phyloP scores from a whole-genome alignment of 2,329 filamentous ascomycete genomes.

The Pseudopyrenochaeta lycopersici region DNA sequence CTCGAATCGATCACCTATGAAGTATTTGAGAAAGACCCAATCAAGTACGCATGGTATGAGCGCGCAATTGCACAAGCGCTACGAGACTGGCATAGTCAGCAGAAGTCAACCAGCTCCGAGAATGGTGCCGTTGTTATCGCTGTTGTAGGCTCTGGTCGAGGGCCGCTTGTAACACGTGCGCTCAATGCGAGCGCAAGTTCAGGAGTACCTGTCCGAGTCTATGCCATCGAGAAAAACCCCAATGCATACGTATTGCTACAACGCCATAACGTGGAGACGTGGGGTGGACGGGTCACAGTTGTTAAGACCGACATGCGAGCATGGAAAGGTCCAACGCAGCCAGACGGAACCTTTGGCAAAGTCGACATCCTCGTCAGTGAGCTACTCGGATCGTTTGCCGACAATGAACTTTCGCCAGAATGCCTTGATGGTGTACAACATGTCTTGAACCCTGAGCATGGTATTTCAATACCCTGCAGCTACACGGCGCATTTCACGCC shows the following conservation, averaged over 20 bases:
- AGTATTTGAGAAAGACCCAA: conserved; percentile 96
- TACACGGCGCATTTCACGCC: conserved; percentile 96
- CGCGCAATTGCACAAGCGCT: conserved; percentile 82
- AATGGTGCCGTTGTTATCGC: conserved; percentile 81
- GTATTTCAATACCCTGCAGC: conserved; percentile 91
- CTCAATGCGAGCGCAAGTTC: conserved; percentile 80
- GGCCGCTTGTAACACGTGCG: conserved; percentile 88
- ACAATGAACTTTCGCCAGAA: conserved; percentile 96
- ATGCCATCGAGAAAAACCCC: conserved; percentile 97
- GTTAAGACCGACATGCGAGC: conserved; percentile 97
- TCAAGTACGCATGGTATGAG: conserved; percentile 98
- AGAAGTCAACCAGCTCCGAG: conserved; percentile 77
- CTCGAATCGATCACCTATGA: conserved; percentile 97
- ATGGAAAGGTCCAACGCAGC: conserved; percentile 82
- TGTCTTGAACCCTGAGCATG: conserved; percentile 79
- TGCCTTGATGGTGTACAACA: conserved; percentile 96
- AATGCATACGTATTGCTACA: conserved; percentile 95
- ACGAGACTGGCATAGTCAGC: conserved; percentile 76
- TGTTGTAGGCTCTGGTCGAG: conserved; percentile 91
- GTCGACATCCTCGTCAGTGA: conserved; percentile 96
- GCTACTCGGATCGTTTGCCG: conserved; percentile 91
- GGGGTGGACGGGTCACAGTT: conserved; percentile 81
- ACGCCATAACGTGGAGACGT: conserved; percentile 80
- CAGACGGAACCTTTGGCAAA: conserved; percentile 65
- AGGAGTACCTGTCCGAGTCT: conserved; percentile 81